These are phyloP conservation scores for Candida takata DNA, from an alignment of 805 yeast genomes.

Conservation along the genomic window DNA sequence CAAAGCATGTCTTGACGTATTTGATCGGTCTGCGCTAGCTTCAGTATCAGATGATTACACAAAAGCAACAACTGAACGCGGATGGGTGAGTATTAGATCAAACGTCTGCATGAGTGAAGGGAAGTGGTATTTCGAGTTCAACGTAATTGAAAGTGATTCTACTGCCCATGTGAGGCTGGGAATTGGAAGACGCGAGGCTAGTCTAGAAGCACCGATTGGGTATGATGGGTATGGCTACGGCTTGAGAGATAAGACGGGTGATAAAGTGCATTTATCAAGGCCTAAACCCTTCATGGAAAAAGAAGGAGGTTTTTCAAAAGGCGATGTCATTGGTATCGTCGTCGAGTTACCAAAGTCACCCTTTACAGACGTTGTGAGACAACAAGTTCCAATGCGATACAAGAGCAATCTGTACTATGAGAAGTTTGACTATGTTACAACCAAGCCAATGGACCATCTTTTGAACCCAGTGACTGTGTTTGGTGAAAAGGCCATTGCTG, in stretches of 20 bases:
- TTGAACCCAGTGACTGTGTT: constrained; percentile 65
- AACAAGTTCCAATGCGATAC: constrained; percentile 81
- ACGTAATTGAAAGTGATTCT: constrained; percentile 36
- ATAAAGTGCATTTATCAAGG: constrained; percentile 67
- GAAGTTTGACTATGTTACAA: constrained; percentile 68
- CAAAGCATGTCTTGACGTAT: constrained; percentile 47
- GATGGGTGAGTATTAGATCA: constrained; percentile 76
- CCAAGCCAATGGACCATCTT: constrained; percentile 66
- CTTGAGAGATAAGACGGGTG: constrained; percentile 70
- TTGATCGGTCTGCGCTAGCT: constrained; percentile 64
- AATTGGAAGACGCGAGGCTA: constrained; percentile 75
- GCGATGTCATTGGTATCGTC: constrained; percentile 79
- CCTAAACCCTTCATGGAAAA: constrained; percentile 47
- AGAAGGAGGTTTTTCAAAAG: constrained; percentile 51
- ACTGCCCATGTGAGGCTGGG: constrained; percentile 73
- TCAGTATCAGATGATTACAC: constrained; percentile 31
- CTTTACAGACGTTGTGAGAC: constrained; percentile 54
- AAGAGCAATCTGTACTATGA: constrained; percentile 76
- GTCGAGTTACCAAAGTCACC: constrained; percentile 55
- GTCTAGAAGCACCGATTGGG: constrained; percentile 92
- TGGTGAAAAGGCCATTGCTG: constrained; percentile 60
- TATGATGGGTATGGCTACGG: constrained; percentile 94
- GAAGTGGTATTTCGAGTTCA: constrained; percentile 69
- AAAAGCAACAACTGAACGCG: constrained; percentile 51
- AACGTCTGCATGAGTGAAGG: constrained; percentile 78